Conservation (phyloP, 495 filamentous ascomycete species). For the Trichocladium antarcticum region DNA sequence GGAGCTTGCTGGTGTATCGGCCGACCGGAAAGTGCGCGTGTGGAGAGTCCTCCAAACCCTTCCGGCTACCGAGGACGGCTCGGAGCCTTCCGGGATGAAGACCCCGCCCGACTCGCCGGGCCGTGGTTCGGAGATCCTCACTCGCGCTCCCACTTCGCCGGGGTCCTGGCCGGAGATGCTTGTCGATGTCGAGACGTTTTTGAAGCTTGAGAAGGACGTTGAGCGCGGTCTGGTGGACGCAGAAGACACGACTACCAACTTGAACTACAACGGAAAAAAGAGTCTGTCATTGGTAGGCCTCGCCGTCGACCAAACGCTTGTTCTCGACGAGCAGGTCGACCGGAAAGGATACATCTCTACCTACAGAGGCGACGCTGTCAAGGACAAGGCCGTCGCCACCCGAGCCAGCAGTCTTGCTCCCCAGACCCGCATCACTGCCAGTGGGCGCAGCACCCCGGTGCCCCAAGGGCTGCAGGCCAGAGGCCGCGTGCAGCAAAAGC, state of each 20-base stretch:
- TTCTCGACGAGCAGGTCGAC: slow-evolving; percentile 66
- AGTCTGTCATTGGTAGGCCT: slow-evolving; percentile 54
- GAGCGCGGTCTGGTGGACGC: slow-evolving; percentile 60
- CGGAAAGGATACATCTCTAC: slow-evolving; percentile 54
- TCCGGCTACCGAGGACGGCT: slow-evolving; percentile 22
- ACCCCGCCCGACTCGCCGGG: slow-evolving; percentile 26
- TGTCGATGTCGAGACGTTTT: slow-evolving; percentile 61
- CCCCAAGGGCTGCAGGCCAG: slow-evolving; percentile 46
- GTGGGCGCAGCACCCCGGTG: slow-evolving; percentile 57
- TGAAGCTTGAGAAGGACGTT: slow-evolving; percentile 50
- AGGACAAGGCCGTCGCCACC: slow-evolving; percentile 30
- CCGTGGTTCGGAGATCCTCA: slow-evolving; percentile 16
- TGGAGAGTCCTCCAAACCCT: slow-evolving; percentile 56
- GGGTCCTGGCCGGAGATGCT: slow-evolving; percentile 54
- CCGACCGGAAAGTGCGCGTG: slow-evolving; percentile 61
- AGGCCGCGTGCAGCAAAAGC: slow-evolving; percentile 50
- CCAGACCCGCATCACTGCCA: slow-evolving; percentile 25
- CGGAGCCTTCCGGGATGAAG: slow-evolving; percentile 19
- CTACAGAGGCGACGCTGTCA: slow-evolving; percentile 31
- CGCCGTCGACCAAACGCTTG: slow-evolving; percentile 53
- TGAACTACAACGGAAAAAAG: slow-evolving; percentile 65
- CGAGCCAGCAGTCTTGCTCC: slow-evolving; percentile 21
- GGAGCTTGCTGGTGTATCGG: slow-evolving; percentile 47
- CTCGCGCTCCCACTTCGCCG: slow-evolving; percentile 22
- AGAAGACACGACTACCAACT: slow-evolving; percentile 61